Base-by-base conservation (phyloP, 2,329 filamentous ascomycete species). In the Parastagonospora avenae region DNA sequence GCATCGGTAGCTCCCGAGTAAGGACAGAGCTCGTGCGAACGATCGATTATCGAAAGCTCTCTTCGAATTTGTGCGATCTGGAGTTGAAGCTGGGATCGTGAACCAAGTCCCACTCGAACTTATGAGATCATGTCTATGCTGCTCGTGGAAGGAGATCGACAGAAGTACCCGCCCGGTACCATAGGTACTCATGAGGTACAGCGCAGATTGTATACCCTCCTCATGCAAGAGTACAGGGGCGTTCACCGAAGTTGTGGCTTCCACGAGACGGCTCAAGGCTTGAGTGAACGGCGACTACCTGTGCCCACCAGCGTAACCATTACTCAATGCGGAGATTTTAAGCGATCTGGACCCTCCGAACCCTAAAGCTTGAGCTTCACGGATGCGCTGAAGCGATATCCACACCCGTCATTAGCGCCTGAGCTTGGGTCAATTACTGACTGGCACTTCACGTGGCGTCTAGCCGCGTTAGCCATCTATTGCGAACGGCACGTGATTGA, bases 401-500 rank as follows among this genome's bases (percentile, higher is more conserved):
- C 57, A 55, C 48, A 44, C 52, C 51, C 53, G 53, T 50, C 50
- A 45, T 35, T 52, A 53, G 55, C 50, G 52, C 47, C 46, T 44
- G 39, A 42, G 42, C 46, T 42, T 55, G 46, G 52, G 40, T 46
- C 46, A 49, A 31, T 31, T 35, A 14, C 50, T 36, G 48, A 45
- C 43, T 45, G 45, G 37, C 40, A 9, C 38, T 46, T 28, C 54
- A 62, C 57, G 50, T 55, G 51, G 37, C 37, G 39, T 16, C 52
- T 62, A 60, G 29, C 55, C 50, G n/a, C 16, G 55, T 48, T 35
- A 24, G 61, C 59, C 45, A 59, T 33, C 48, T 59, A 59, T 57
- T 55, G 63, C 63, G 63, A 66, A 53, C 12, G n/a, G 32, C 63
- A 66, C 58, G 58, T 66, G 63, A 57, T 48, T 31, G 30, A 28